phyloP scores from a whole-genome alignment of 2,329 filamentous ascomycete genomes.

The Colletotrichum coccodes region DNA sequence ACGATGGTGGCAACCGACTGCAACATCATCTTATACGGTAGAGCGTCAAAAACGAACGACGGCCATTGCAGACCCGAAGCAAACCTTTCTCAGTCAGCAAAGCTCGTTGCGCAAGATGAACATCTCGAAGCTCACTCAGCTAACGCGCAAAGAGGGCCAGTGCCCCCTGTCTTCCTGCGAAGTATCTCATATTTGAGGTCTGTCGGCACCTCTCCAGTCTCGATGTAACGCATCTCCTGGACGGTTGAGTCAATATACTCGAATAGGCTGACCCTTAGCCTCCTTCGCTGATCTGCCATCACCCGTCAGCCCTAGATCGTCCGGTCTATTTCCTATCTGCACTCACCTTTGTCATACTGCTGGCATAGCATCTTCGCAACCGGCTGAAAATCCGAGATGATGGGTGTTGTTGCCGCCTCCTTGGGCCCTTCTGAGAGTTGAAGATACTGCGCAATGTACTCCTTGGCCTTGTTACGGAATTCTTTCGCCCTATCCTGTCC shows the following conservation, averaged over 20 bases:
- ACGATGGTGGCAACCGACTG: conserved; percentile 24
- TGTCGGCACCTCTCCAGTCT: conserved; percentile 21
- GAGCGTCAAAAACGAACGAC: not conserved
- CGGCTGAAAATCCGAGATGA: conserved; percentile 12
- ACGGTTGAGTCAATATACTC: conserved; percentile 29
- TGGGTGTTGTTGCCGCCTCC: not conserved
- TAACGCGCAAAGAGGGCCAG: conserved; percentile 23
- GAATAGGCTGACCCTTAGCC: conserved; percentile 12
- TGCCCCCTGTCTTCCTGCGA: conserved; percentile 24
- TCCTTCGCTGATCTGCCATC: conserved; percentile 11
- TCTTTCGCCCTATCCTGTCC: conserved; percentile 8
- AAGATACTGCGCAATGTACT: conserved; percentile 20
- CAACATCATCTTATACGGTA: conserved; percentile 14
- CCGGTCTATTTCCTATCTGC: no score
- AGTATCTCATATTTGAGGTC: conserved; percentile 13
- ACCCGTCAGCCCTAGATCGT: not conserved
- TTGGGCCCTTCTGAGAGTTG: conserved; percentile 1
- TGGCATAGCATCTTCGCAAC: conserved; percentile 18
- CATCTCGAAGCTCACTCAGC: conserved; percentile 19
- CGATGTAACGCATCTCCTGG: conserved; percentile 18
- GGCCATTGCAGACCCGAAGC: conserved; percentile 15
- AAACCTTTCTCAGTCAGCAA: conserved; percentile 22
- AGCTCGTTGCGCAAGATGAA: no score
- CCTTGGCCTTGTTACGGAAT: conserved; percentile 15
- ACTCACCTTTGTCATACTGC: conserved; percentile 18